A percentile compares a stretch with the other conserved stretches of the same genome.
phyloP scores from a whole-genome alignment of 495 filamentous ascomycete genomes.

The Penicillium herquei region DNA sequence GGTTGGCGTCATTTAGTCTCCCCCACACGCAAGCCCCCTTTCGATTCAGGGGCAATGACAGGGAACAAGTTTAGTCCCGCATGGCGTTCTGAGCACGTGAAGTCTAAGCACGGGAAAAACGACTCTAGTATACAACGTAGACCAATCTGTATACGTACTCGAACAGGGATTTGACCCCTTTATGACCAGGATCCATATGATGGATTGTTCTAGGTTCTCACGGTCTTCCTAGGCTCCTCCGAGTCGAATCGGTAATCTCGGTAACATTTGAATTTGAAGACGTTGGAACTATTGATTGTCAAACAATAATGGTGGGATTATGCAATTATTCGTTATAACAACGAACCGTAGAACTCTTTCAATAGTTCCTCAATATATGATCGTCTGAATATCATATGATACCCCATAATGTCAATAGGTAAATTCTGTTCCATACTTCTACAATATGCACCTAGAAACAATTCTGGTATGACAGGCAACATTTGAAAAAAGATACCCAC shows the following conservation, averaged over 20 bases:
- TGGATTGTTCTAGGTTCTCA: conserved; percentile 3
- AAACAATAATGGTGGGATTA: background rate
- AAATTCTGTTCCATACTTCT: background rate
- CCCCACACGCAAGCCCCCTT: background rate
- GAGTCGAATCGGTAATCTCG: background rate
- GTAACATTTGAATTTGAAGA: conserved; percentile 5
- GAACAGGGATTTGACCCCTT: background rate
- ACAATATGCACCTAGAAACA: background rate
- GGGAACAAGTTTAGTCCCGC: conserved; percentile 4
- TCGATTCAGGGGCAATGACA: conserved; percentile 4
- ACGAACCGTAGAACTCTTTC: background rate
- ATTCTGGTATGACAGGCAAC: conserved; percentile 1
- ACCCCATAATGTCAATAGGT: too few species aligned
- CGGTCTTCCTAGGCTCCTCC: too few species aligned
- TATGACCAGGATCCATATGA: background rate
- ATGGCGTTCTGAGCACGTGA: conserved; percentile 4
- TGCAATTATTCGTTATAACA: background rate
- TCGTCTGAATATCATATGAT: too few species aligned
- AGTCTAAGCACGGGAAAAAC: background rate
- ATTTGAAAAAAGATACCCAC: conserved; percentile 1
- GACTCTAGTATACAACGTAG: background rate
- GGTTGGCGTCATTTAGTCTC: background rate
- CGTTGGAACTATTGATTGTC: conserved; percentile 9
- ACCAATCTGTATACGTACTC: background rate
- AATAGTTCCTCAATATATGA: background rate